phyloP scores from a whole-genome alignment of 352 stramenopile species.

The Phytopythium mirpurense region DNA sequence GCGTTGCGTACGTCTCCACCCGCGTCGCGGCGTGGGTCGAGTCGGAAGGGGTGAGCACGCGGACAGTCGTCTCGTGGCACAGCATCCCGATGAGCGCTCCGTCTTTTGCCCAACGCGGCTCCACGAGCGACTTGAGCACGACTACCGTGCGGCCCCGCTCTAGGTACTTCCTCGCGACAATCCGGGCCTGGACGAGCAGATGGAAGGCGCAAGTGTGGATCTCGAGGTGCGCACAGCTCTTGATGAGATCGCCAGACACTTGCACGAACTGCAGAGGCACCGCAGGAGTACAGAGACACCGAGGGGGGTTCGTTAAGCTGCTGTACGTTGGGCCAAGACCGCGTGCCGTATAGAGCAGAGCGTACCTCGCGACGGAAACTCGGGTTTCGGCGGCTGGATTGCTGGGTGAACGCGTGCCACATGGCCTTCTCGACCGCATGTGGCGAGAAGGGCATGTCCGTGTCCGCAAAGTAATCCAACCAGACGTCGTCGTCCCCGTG shows the following conservation, averaged over 20 bases:
- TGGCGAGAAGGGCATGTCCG: constrained; percentile 3
- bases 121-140: constrained; percentile 5
- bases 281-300: no score
- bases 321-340: neutral
- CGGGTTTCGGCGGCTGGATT: neutral
- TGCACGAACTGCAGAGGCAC: neutral
- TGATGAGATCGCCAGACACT: neutral
- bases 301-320: no score
- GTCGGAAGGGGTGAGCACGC: neutral
- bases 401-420: constrained; percentile 2
- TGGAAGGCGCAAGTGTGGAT: constrained; percentile 1
- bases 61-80: constrained; percentile 8
- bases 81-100: neutral
- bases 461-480: constrained; percentile 14
- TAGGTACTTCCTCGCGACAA: constrained; percentile 10
- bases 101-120: neutral
- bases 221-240: constrained; percentile 5
- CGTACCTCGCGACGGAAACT: constrained; percentile 4
- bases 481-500: constrained; percentile 11
- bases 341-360: neutral
- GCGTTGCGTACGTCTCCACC: constrained; percentile 1
- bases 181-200: constrained; percentile 4
- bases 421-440: constrained; percentile 1
- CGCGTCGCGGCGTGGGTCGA: neutral
- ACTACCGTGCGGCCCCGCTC: constrained; percentile 4